Evolutionary conservation across 164 flowering plant genomes (phyloP), one percentile per base, ranked within the genome.

Genomic region (Houttuynia cordata): DNA sequence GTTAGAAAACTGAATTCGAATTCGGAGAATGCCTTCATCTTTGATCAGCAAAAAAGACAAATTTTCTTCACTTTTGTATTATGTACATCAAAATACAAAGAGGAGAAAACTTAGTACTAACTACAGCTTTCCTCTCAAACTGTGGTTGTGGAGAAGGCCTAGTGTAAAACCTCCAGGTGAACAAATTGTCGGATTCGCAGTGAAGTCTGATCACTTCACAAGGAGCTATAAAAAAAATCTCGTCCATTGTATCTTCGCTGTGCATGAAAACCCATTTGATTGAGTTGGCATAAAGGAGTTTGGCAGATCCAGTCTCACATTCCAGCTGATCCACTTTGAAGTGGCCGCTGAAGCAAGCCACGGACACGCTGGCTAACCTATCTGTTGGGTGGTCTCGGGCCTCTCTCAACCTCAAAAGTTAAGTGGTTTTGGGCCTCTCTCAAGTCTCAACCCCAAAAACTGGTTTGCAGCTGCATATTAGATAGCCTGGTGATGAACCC

Each of bases 291-390:
- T 66, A 13, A 58, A 58, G 2, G 65, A 53, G 19, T 76, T 78
- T 12, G 63, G 51, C 0, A 86, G 57, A 23, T 73, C 69, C 24
- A 91, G 78, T 77, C 67, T 59, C 60, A 88, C 95, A 69, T 78
- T 91, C 17, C 96, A 96, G 24, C 86, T 63, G 47, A 91, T 85
- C 74, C 99, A 79, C 71, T 68, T 78, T 67, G 87, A 65, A 52
- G 76, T 66, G 25, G 13, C 70, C 81, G 79, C 74, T 5, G 79
- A 67, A 17, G 81, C 85, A 8, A 94, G 88, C 99, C 99, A 94
- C 9, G 72, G 53, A 54, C 97, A 94, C 58, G 86, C 91, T 10
- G 99, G 97, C 68, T 94, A 97, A 0, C 97, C 99, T 64, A 94
- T 87, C 84, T n/a, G n/a, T n/a, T n/a, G n/a, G n/a, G n/a, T n/a